Conservation (phyloP, 495 filamentous ascomycete species). For the Lentithecium fluviatile region DNA sequence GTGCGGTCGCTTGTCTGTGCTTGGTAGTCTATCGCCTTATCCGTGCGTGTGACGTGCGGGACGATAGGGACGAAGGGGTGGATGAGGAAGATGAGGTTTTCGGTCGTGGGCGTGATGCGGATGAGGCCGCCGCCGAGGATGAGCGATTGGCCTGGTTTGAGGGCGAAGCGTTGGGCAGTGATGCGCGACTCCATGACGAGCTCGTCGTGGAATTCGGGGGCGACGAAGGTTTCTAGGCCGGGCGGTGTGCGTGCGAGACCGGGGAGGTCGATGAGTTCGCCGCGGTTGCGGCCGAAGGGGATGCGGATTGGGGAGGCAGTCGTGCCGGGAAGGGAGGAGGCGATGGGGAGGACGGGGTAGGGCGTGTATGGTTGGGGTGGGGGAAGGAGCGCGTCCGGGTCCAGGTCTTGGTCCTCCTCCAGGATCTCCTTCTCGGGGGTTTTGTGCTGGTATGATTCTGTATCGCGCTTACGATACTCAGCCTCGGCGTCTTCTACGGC, state of each 20-base stretch:
- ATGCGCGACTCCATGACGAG: slow-evolving; percentile 75
- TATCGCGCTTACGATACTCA: slow-evolving; percentile 26
- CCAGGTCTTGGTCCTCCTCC: slow-evolving; percentile 35
- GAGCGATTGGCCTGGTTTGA: slow-evolving; percentile 79
- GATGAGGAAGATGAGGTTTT: slow-evolving; percentile 62
- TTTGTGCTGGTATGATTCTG: slow-evolving; percentile 28
- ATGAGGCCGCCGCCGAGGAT: slow-evolving; percentile 82
- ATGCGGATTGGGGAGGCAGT: slow-evolving; percentile 92
- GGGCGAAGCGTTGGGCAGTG: slow-evolving; percentile 62
- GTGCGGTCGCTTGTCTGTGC: slow-evolving; percentile 53
- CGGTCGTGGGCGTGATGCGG: slow-evolving; percentile 74
- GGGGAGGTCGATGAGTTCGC: slow-evolving; percentile 93
- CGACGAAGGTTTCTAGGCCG: slow-evolving; percentile 63
- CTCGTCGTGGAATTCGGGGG: slow-evolving; percentile 57
- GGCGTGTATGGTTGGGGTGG: slow-evolving; percentile 67
- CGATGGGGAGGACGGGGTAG: slow-evolving; percentile 76
- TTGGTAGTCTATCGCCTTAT: slow-evolving; percentile 71
- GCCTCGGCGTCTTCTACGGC: slow-evolving; percentile 34
- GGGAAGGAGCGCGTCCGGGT: slow-evolving; percentile 61
- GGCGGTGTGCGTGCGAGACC: slow-evolving; percentile 69
- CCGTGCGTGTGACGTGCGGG: slow-evolving; percentile 71
- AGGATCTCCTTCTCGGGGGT: slow-evolving; percentile 39
- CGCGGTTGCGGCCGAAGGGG: slow-evolving; percentile 76
- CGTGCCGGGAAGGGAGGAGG: slow-evolving; percentile 85
- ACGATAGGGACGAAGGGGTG: slow-evolving; percentile 76